Conservation (phyloP, 2,329 filamentous ascomycete species). For the Fusarium anguioides region DNA sequence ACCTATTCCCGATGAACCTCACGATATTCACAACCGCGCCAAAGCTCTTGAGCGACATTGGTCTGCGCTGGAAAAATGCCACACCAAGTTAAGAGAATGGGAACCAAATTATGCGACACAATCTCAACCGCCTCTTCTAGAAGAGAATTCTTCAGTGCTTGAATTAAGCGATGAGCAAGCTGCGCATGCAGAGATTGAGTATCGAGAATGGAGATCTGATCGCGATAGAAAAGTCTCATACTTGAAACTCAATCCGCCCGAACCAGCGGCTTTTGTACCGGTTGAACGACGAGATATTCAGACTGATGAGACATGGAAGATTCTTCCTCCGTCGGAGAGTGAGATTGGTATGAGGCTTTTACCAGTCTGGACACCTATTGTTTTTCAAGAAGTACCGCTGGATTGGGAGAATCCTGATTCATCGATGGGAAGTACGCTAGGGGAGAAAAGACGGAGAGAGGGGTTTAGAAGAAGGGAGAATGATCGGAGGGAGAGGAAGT, state of each 20-base stretch:
- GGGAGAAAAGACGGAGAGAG: background rate
- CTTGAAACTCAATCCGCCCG: background rate
- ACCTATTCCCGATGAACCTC: slow-evolving; percentile 24
- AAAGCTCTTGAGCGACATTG: slow-evolving; percentile 21
- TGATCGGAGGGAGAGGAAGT: slow-evolving; percentile 17
- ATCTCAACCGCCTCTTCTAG: background rate
- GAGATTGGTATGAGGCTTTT: slow-evolving; percentile 1
- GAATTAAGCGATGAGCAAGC: slow-evolving; percentile 17
- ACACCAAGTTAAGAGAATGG: slow-evolving; percentile 28
- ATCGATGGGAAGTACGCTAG: background rate
- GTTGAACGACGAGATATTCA: slow-evolving; percentile 16
- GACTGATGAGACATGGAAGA: slow-evolving; percentile 19
- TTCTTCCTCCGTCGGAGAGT: background rate
- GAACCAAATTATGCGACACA: slow-evolving; percentile 18
- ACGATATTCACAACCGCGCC: slow-evolving; percentile 7
- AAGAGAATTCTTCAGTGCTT: background rate
- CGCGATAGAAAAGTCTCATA: slow-evolving; percentile 21
- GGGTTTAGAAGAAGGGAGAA: slow-evolving; percentile 15
- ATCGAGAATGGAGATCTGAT: slow-evolving; percentile 20
- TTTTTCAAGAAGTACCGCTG: slow-evolving; percentile 14
- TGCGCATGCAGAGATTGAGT: slow-evolving; percentile 15
- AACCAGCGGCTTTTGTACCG: slow-evolving; percentile 1
- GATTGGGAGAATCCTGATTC: slow-evolving; percentile 8
- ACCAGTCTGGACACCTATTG: slow-evolving; percentile 15
- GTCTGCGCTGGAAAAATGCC: slow-evolving; percentile 31